phyloP scores from a whole-genome alignment of 75 land plant genomes.

The Pinus taeda region DNA sequence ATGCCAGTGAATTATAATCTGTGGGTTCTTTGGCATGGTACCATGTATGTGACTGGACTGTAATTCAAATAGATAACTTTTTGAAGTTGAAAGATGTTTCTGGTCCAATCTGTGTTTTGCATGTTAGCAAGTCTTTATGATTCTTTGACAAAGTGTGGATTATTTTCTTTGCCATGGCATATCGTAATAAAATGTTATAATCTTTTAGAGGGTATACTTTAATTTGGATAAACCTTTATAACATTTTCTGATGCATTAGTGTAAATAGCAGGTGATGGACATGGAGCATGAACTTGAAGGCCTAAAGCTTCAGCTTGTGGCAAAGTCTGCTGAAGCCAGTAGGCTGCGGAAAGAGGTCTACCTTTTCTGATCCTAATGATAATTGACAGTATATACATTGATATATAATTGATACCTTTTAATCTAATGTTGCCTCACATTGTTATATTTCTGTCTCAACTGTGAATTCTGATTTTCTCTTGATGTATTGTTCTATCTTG shows the following conservation, averaged over 20 bases:
- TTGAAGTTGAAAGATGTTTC: neutral
- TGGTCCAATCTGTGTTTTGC: neutral
- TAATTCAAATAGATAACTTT: neutral
- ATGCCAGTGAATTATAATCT: too few species aligned
- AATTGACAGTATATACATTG: neutral
- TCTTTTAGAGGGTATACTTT: neutral
- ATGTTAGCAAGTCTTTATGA: neutral
- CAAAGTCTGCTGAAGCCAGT: conserved; percentile 52
- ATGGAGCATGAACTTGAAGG: conserved; percentile 91
- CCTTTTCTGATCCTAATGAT: neutral
- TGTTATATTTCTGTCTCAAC: neutral
- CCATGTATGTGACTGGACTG: neutral
- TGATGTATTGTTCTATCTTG: neutral
- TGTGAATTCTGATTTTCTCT: neutral
- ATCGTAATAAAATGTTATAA: neutral
- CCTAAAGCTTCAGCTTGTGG: conserved; percentile 52
- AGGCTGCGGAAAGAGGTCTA: conserved; percentile 76
- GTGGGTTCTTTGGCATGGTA: neutral
- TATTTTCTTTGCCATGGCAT: neutral
- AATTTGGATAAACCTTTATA: neutral
- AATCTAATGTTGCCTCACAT: neutral
- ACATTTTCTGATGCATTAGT: neutral
- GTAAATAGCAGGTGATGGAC: conserved; percentile 69
- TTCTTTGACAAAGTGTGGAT: neutral
- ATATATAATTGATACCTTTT: neutral